These are phyloP conservation scores for Amyloporia xantha DNA, from an alignment of 768 basidiomycete species.

Conservation along the genomic window DNA sequence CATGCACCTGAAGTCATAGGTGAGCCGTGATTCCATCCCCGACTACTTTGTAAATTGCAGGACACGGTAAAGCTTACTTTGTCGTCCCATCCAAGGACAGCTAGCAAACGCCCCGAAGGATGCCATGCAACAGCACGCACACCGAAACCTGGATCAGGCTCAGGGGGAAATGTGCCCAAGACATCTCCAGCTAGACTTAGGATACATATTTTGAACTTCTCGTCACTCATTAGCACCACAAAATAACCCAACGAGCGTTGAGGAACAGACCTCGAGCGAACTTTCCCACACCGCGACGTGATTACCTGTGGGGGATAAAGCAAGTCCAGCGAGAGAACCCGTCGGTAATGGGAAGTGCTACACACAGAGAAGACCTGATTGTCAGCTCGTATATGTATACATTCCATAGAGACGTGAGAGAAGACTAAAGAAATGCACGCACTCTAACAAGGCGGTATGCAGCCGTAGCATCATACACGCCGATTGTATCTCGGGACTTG, in stretches of 20 bases:
- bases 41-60: no score
- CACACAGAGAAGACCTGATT: not conserved
- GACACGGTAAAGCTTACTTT: constrained; percentile 43
- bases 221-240: not conserved
- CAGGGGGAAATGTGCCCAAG: constrained; percentile 62
- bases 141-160: constrained; percentile 77
- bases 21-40: no score
- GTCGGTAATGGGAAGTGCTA: constrained; percentile 86
- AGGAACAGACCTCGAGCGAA: constrained; percentile 56
- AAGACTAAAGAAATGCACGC: constrained; percentile 19
- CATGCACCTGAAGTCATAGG: constrained; percentile 48
- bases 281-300: constrained; percentile 81
- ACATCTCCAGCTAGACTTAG: constrained; percentile 59
- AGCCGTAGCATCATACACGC: constrained; percentile 72
- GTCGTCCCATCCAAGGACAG: constrained; percentile 85
- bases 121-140: constrained; percentile 80
- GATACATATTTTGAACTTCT: constrained; percentile 71
- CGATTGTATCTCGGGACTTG: constrained; percentile 81
- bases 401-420: not conserved
- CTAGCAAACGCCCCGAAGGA: constrained; percentile 76
- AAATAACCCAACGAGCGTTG: not conserved
- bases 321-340: constrained; percentile 58
- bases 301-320: constrained; percentile 72
- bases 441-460: constrained; percentile 71
- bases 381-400: not conserved